A percentile compares a stretch with the other conserved stretches of the same genome.
Evolutionary conservation across 2,329 filamentous ascomycete genomes (phyloP).

Genomic region (Macrophomina phaseolina): DNA sequence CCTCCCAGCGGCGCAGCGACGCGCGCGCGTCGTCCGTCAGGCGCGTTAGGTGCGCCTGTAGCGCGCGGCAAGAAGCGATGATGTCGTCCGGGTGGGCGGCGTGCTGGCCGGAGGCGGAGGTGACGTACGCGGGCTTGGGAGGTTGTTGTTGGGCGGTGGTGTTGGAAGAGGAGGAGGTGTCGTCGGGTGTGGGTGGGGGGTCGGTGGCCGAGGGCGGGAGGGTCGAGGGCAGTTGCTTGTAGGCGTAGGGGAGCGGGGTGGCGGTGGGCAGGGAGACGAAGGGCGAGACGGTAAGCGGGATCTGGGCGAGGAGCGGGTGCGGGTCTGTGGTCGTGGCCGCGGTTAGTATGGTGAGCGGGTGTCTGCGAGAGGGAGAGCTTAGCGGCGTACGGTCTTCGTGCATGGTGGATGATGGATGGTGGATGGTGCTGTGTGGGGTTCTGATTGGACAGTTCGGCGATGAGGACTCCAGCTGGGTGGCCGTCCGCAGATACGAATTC

Average conservation of each 20-base stretch:
- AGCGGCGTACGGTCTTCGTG: conserved; percentile 39
- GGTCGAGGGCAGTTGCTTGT: conserved; percentile 86
- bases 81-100: conserved; percentile 89
- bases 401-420: conserved; percentile 34
- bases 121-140: conserved; percentile 65
- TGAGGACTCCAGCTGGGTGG: not conserved
- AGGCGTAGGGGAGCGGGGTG: conserved; percentile 92
- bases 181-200: conserved; percentile 45
- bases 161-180: conserved; percentile 61
- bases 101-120: conserved; percentile 71
- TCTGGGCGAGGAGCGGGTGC: conserved; percentile 87
- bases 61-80: conserved; percentile 76
- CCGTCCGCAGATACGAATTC: not conserved
- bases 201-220: conserved; percentile 75
- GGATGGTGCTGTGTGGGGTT: not conserved
- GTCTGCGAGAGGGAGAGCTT: conserved; percentile 19
- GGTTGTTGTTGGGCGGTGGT: conserved; percentile 47
- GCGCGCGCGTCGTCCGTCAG: conserved; percentile 71
- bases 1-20: conserved; percentile 73
- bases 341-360: conserved; percentile 6
- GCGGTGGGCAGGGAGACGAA: conserved; percentile 90
- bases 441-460: too few relatives aligned
- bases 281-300: conserved; percentile 91
- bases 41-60: conserved; percentile 76
- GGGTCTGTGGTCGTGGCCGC: conserved; percentile 51